These are phyloP conservation scores for Ceratobasidium sp. DNA, from an alignment of 1,284 basidiomycete species.

Conservation along the genomic window DNA sequence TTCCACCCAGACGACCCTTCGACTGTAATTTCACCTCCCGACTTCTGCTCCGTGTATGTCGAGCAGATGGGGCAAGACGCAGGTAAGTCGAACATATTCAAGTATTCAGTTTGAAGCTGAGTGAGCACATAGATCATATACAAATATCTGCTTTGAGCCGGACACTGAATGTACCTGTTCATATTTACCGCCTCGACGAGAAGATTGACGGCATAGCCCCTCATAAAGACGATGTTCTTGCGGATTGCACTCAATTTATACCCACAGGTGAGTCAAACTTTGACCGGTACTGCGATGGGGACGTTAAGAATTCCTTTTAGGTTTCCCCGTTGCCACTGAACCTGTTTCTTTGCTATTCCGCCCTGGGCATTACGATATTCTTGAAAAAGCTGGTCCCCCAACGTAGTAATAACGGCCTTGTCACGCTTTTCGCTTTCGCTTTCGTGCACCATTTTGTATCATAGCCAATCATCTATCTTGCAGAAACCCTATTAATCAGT, in stretches of 20 bases:
- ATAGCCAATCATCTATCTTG: constrained; percentile 29
- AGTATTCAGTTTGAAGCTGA: too few species aligned
- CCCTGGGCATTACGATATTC: constrained; percentile 38
- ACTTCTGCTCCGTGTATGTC: constrained; percentile 11
- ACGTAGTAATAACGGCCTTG: not conserved
- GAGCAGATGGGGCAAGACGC: constrained; percentile 28
- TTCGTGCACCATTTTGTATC: constrained; percentile 23
- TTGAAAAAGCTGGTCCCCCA: constrained; percentile 16
- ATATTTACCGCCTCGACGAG: constrained; percentile 38
- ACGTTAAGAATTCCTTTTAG: not conserved
- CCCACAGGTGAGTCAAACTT: constrained; percentile 9
- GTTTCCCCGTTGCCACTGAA: not conserved
- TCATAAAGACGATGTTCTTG: constrained; percentile 16
- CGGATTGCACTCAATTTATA: constrained; percentile 28
- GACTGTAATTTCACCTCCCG: constrained; percentile 1
- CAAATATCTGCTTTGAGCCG: constrained; percentile 40
- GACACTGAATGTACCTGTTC: constrained; percentile 15
- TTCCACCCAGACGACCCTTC: constrained; percentile 29
- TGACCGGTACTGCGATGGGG: not conserved
- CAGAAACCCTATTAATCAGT: not conserved
- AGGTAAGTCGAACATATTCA: not conserved
- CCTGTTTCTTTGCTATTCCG: constrained; percentile 34
- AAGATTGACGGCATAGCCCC: constrained; percentile 20
- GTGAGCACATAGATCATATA: constrained; percentile 10
- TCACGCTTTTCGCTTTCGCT: constrained; percentile 10